Conservation (phyloP, 1,284 basidiomycete species). For the Termitomyces sp. region DNA sequence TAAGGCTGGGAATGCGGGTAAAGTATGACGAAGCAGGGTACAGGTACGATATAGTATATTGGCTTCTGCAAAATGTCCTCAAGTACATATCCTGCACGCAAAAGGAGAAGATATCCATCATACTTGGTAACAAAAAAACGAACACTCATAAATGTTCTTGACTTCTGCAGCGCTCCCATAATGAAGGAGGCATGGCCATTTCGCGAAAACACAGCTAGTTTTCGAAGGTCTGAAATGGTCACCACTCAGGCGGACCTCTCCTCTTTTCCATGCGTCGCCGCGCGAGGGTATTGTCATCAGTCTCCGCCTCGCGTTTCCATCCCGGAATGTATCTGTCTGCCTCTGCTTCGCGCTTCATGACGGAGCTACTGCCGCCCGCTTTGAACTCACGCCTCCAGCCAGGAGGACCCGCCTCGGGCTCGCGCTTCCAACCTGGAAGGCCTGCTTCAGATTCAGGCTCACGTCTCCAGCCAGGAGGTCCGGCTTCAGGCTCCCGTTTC, state of each 20-base stretch:
- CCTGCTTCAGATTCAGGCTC: constrained; percentile 2
- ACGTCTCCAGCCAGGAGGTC: constrained; percentile 1
- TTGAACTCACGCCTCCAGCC: constrained; percentile 7
- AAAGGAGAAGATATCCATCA: constrained; percentile 4
- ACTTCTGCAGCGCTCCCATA: background rate
- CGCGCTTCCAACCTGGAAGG: constrained; percentile 17
- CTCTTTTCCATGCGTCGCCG: constrained; percentile 6
- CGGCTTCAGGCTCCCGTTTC: constrained; percentile 9
- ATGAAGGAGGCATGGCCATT: background rate
- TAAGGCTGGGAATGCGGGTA: background rate
- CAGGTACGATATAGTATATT: constrained; percentile 8
- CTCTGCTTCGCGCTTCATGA: constrained; percentile 6
- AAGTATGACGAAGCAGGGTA: background rate
- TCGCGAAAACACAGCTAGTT: background rate
- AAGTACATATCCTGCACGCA: background rate
- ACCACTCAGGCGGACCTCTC: constrained; percentile 4
- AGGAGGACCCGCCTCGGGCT: background rate
- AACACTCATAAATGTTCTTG: background rate
- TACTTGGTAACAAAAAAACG: background rate
- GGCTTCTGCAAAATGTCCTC: constrained; percentile 2
- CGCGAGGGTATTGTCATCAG: background rate
- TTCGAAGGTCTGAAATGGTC: background rate
- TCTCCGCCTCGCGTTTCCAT: constrained; percentile 18
- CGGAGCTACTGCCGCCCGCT: background rate
- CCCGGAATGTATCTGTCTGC: constrained; percentile 1